phyloP scores from a whole-genome alignment of 2,329 filamentous ascomycete species.

The Diaporthe ampelina region DNA sequence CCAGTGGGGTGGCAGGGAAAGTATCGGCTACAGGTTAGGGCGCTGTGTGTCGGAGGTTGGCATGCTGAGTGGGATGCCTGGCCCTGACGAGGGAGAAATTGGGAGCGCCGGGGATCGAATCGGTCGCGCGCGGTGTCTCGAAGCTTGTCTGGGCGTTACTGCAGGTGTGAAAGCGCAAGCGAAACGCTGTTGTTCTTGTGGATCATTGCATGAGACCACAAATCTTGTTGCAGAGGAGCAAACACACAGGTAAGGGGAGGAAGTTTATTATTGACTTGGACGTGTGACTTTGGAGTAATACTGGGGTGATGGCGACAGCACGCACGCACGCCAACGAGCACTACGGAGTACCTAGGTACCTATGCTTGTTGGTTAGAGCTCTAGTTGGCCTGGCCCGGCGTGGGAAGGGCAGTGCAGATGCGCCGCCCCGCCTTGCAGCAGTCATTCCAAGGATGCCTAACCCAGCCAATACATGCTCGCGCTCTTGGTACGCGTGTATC shows the following conservation, averaged over 20 bases:
- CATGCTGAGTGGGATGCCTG: slow-evolving; percentile 38
- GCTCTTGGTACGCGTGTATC: slow-evolving; percentile 9
- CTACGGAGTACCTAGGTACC: neutral
- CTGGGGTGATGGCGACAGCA: slow-evolving; percentile 4
- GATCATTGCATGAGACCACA: slow-evolving; percentile 28
- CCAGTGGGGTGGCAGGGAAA: slow-evolving; percentile 30
- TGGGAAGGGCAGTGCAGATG: slow-evolving; percentile 1
- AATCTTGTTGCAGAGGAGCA: slow-evolving; percentile 8
- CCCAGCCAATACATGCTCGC: slow-evolving; percentile 15
- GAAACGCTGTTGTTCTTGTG: slow-evolving; percentile 13
- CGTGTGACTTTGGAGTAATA: neutral
- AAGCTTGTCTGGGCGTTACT: slow-evolving; percentile 31
- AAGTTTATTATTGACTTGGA: slow-evolving; percentile 32
- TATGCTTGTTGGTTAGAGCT: slow-evolving; percentile 1
- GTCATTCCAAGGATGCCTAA: slow-evolving; percentile 13
- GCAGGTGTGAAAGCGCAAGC: slow-evolving; percentile 11
- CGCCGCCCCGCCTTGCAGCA: neutral
- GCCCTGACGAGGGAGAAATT: slow-evolving; percentile 36
- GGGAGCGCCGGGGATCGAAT: slow-evolving; percentile 29
- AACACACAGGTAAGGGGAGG: neutral
- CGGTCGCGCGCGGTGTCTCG: slow-evolving; percentile 36
- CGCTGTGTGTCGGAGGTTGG: slow-evolving; percentile 29
- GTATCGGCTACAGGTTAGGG: slow-evolving; percentile 22
- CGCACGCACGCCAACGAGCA: neutral
- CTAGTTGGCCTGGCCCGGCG: neutral